Evolutionary conservation across 2,329 filamentous ascomycete species (phyloP), one percentile per base, ranked within the genome.

Genomic region (Epichloe festucae): DNA sequence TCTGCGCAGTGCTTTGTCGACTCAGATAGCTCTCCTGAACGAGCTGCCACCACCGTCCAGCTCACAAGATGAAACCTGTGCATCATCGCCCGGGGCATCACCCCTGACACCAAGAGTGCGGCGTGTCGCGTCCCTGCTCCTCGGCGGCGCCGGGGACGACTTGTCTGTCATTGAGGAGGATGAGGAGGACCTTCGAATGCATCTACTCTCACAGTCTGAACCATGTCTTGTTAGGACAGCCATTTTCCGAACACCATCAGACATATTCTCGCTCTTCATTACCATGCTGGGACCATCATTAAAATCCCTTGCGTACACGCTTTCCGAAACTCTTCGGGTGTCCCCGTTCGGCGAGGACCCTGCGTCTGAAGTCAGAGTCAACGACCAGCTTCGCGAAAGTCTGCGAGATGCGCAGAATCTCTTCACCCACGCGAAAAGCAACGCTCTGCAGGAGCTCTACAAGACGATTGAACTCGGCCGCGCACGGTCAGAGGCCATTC

Each of bases 241-340:
- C 3, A 60, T 67, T 0, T 77, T 81, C 53, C 74, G 73, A 39
- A 77, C 80, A 2, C 82, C 90, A 0, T 81, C 85, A 0, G 89
- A 95, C 53, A 94, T 97, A 57, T 97, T 97, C 63, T 82, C 89
- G 11, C 76, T 90, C 5, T 98, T 97, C 66, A 95, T 98, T 54
- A 75, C 78, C 19, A 81, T 93, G 57, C 73, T 98, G 21, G 93
- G 93, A 0, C 93, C 93, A 1, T 93, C 91, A 0, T 95, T 96
- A 82, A 95, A 95, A 66, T 96, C 91, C 0, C 71, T 98, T n/a
- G 88, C 89, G 3, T 93, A 86, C 60, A 97, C 93, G 0, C 69
- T 98, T 40, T 88, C 89, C 11, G 85, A 94, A 63, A 89, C 95
- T 10, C 78, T 98, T 7, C 84, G 88, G 50, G 89, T 95, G 55